Conservation (phyloP, 257 asterid genomes). For the Rauvolfia tetraphylla region DNA sequence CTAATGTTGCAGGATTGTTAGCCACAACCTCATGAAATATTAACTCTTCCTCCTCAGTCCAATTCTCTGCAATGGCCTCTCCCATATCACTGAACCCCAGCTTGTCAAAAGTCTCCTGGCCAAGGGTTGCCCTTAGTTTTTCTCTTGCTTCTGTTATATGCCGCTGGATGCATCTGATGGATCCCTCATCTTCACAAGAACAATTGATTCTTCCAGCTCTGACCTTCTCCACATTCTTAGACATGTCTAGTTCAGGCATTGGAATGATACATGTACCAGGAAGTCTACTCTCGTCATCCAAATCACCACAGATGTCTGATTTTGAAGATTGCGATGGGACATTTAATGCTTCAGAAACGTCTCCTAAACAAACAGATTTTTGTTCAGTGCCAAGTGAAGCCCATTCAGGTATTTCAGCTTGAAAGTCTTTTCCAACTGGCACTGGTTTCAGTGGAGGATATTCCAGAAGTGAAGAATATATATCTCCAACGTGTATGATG, state of each 20-base stretch:
- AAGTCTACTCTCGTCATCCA: slow-evolving; percentile 16
- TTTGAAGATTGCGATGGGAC: slow-evolving; percentile 12
- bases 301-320: slow-evolving; percentile 4
- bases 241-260: slow-evolving; percentile 17
- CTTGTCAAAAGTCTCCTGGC: slow-evolving; percentile 26
- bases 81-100: slow-evolving; percentile 39
- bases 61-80: slow-evolving; percentile 32
- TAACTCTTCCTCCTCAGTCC: slow-evolving; percentile 36
- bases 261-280: slow-evolving; percentile 33
- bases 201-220: slow-evolving; percentile 33
- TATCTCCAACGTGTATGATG: slow-evolving; percentile 20
- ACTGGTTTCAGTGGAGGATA: slow-evolving; percentile 36
- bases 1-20: slow-evolving; percentile 26
- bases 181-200: slow-evolving; percentile 35
- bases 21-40: slow-evolving; percentile 33
- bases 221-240: slow-evolving; percentile 14
- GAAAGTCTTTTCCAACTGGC: slow-evolving; percentile 34
- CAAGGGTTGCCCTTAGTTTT: slow-evolving; percentile 26
- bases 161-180: slow-evolving; percentile 28
- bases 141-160: slow-evolving; percentile 34
- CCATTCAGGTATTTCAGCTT: slow-evolving; percentile 42
- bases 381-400: slow-evolving; percentile 2
- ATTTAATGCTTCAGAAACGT: slow-evolving; percentile 7
- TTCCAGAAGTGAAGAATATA: slow-evolving; percentile 32
- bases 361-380: slow-evolving; percentile 6